phyloP scores from a whole-genome alignment of 2,329 filamentous ascomycete species.

The Nothophaeocryptopus gaeumannii region DNA sequence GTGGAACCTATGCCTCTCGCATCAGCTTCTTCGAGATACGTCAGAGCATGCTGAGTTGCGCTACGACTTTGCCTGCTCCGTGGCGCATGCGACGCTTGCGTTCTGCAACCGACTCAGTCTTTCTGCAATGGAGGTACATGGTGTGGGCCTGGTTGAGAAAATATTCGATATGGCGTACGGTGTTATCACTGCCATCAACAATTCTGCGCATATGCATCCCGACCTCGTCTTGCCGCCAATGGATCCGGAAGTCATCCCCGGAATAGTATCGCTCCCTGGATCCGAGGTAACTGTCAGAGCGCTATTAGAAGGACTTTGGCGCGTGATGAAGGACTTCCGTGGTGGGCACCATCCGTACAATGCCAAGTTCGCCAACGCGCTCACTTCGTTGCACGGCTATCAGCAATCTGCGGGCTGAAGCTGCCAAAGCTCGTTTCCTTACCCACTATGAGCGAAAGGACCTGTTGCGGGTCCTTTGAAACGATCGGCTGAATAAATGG shows the following conservation, averaged over 20 bases:
- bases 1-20: slow-evolving; percentile 43
- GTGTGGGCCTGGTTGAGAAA: slow-evolving; percentile 42
- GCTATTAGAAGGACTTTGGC: slow-evolving; percentile 17
- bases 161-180: slow-evolving; percentile 39
- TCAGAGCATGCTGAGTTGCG: slow-evolving; percentile 40
- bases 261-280: not conserved
- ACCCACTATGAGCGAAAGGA: too few relatives aligned
- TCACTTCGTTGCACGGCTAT: slow-evolving; percentile 4
- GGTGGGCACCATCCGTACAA: slow-evolving; percentile 24
- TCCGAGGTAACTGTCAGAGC: slow-evolving; percentile 3
- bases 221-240: slow-evolving; percentile 14
- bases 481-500: too few relatives aligned
- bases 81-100: slow-evolving; percentile 37
- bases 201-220: slow-evolving; percentile 17
- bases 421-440: too few relatives aligned
- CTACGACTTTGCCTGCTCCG: slow-evolving; percentile 37
- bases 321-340: slow-evolving; percentile 22
- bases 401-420: not conserved
- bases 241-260: slow-evolving; percentile 16
- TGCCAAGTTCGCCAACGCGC: slow-evolving; percentile 17
- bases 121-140: slow-evolving; percentile 43
- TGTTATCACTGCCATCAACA: slow-evolving; percentile 24
- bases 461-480: too few relatives aligned
- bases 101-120: slow-evolving; percentile 35
- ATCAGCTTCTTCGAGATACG: slow-evolving; percentile 37